Base-by-base conservation (phyloP, 768 basidiomycete species). In the Kwoniella europaea region DNA sequence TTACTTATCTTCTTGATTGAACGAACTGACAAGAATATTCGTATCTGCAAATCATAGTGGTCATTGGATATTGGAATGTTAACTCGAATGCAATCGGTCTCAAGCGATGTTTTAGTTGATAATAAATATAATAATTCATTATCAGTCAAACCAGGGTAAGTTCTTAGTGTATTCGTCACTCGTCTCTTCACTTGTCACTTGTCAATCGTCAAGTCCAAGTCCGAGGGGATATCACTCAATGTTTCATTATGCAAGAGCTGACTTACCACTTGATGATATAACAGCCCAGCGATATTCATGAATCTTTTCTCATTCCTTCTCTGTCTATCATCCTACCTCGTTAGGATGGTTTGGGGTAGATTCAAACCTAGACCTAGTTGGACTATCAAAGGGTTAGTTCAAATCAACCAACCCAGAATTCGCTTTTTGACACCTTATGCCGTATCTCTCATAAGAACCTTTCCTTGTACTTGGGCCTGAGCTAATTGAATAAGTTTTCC, bases 231-330 rank as follows among this genome's bases (percentile, higher is more conserved):
- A 9, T 35, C 35, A 35, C 35, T 35, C 35, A 0, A 1, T 0
- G 0, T 35, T 35, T 0, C 0, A 35, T 35, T 7, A 35, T 0
- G 35, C 35, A 35, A 50, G 46, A 50, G 46, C 46, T 50, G 46
- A 50, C 55, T 42, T 56, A 4, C 4, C 55, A 2, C 6, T 56
- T 46, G 35, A 4, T n/a, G n/a, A n/a, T n/a, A n/a, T n/a, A n/a
- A n/a, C n/a, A 80, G 79, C 22, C 57, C 75, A 1, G 65, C 69
- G 50, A 72, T 80, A 24, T 78, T 68, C 56, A 68, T 80, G 72
- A 71, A 68, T 15, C 61, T 78, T 50, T 67, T 67, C 2, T 77
- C 77, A 3, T 65, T 78, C 67, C 41, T 76, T 4, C 56, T 80
- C 53, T 62, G 68, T 27, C 46, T 75, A 7, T 62, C 41, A n/a